Percentiles rank a stretch among this genome's conserved stretches.
Conservation (phyloP, 2,329 filamentous ascomycete genomes). For the Aureobasidium namibiae region DNA sequence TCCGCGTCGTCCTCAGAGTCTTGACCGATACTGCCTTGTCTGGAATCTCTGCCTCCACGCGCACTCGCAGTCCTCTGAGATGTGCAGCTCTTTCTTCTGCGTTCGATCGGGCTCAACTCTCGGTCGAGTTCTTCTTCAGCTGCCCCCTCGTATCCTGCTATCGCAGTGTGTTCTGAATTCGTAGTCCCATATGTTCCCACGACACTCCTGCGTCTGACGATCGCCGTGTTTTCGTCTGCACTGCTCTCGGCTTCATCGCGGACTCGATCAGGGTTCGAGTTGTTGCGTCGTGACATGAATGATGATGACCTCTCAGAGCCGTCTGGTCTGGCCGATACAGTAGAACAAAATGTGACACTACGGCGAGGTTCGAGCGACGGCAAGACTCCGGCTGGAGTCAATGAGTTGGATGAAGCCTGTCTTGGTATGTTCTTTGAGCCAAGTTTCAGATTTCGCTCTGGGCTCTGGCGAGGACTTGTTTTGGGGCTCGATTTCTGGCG, state of each 20-base stretch:
- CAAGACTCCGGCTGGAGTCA: background rate
- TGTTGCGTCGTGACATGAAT: constrained; percentile 9
- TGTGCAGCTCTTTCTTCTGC: constrained; percentile 4
- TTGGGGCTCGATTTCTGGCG: background rate
- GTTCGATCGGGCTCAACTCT: constrained; percentile 3
- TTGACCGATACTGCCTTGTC: background rate
- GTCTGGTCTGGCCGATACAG: constrained; percentile 14
- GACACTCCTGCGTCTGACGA: constrained; percentile 23
- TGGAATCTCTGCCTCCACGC: background rate
- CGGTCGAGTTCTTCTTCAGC: constrained; percentile 16
- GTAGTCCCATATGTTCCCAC: constrained; percentile 11
- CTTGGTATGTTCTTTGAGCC: background rate
- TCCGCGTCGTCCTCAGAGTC: constrained; percentile 18
- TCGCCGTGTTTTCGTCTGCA: constrained; percentile 35
- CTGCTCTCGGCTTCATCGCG: constrained; percentile 25
- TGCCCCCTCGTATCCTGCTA: constrained; percentile 17
- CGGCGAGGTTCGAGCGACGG: constrained; percentile 13
- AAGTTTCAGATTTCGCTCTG: background rate
- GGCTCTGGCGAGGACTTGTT: constrained; percentile 4
- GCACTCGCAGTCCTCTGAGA: background rate
- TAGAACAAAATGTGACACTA: constrained; percentile 20
- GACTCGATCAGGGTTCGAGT: constrained; percentile 5
- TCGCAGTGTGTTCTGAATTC: background rate
- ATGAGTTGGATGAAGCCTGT: background rate
- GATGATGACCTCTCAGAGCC: constrained; percentile 12